phyloP scores from a whole-genome alignment of 805 yeast genomes.

The Saccharomycopsis sp. region DNA sequence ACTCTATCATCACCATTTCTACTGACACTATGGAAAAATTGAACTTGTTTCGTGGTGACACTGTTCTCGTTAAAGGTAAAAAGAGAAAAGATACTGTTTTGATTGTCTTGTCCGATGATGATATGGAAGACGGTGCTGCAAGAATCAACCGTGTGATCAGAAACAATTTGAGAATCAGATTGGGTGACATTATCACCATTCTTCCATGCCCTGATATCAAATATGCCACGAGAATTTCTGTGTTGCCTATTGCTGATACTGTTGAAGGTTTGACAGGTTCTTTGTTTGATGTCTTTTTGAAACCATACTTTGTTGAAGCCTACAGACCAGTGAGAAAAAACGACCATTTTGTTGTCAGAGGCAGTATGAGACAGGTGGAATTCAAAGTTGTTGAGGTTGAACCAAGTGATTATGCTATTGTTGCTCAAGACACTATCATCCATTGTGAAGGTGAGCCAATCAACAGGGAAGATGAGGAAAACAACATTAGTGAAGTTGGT shows the following conservation, averaged over 20 bases:
- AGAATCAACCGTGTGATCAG: conserved; percentile 93
- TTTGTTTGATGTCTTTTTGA: conserved; percentile 87
- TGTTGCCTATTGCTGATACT: conserved; percentile 94
- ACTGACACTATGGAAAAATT: conserved; percentile 91
- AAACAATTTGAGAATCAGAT: conserved; percentile 85
- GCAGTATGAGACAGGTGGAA: conserved; percentile 99
- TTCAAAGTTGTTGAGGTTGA: conserved; percentile 97
- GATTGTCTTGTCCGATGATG: conserved; percentile 93
- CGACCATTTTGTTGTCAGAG: conserved; percentile 91
- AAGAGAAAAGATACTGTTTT: conserved; percentile 96
- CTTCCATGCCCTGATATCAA: conserved; percentile 98
- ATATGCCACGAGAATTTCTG: conserved; percentile 90
- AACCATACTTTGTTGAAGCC: conserved; percentile 98
- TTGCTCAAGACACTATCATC: conserved; percentile 95
- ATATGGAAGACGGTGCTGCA: conserved; percentile 90
- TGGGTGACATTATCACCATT: conserved; percentile 85
- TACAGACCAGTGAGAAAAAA: conserved; percentile 98
- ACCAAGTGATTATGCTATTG: conserved; percentile 95
- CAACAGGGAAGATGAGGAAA: conserved; percentile 96
- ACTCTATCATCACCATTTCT: conserved; percentile 91
- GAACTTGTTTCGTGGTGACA: conserved; percentile 95
- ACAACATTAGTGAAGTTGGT: conserved; percentile 92
- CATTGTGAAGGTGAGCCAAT: conserved; percentile 99
- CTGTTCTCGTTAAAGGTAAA: conserved; percentile 94
- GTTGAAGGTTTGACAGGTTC: conserved; percentile 98